These are phyloP conservation scores for Pascua sp. DNA, from an alignment of 1,284 basidiomycete genomes.

Conservation along the genomic window DNA sequence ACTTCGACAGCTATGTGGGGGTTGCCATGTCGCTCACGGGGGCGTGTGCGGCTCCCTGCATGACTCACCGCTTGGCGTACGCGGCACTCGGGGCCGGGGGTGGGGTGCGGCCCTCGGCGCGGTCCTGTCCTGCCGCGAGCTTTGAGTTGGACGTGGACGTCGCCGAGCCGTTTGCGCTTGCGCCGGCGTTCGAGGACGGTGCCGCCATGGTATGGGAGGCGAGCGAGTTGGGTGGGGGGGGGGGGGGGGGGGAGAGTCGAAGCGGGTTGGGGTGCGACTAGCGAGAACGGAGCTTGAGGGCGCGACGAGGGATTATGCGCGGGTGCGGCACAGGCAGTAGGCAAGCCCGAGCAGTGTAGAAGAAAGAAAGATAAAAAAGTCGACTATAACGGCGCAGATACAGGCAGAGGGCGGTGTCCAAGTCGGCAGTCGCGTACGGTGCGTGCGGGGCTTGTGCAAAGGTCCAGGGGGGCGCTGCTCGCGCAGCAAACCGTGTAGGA, in stretches of 20 bases:
- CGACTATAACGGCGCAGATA: no score
- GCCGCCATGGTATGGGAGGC: not conserved
- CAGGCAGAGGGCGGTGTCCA: no score
- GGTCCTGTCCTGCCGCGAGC: not conserved
- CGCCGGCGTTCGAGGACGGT: not conserved
- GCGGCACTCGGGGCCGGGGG: constrained; percentile 84
- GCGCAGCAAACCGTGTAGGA: not conserved
- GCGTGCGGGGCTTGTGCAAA: no score
- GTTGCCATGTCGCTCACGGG: no score
- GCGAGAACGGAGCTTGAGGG: no score
- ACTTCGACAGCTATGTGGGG: not conserved
- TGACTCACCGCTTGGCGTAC: constrained; percentile 71
- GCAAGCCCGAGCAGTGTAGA: no score
- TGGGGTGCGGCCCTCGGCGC: constrained; percentile 53
- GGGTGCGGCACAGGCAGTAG: no score
- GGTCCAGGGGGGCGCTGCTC: not conserved
- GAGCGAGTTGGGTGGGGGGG: not conserved
- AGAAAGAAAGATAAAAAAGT: no score
- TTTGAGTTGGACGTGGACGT: no score
- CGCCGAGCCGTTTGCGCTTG: not conserved
- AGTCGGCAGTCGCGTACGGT: no score
- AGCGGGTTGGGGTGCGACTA: not conserved
- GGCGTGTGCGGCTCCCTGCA: no score
- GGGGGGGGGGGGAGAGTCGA: not conserved
- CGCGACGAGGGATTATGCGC: no score